Evolutionary conservation across 2,329 filamentous ascomycete species (phyloP).

Genomic region (Alternaria postmessia): DNA sequence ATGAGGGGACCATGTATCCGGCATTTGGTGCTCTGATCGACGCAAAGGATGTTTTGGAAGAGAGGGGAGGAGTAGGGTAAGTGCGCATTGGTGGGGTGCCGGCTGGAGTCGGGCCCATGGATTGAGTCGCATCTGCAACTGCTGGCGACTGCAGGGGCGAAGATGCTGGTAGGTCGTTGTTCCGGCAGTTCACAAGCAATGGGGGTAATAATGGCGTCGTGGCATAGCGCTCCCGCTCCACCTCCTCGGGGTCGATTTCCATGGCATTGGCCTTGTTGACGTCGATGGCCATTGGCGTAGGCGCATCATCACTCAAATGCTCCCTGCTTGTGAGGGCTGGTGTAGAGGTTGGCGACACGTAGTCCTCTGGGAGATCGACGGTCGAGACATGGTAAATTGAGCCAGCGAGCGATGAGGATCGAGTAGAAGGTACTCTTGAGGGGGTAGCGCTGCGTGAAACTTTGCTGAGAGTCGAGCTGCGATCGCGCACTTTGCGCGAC

Average conservation of each 20-base stretch:
- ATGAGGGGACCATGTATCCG: slow-evolving; percentile 57
- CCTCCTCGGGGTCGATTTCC: slow-evolving; percentile 58
- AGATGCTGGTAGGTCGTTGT: slow-evolving; percentile 66
- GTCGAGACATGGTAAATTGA: slow-evolving; percentile 58
- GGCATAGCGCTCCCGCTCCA: slow-evolving; percentile 68
- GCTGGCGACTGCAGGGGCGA: slow-evolving; percentile 89
- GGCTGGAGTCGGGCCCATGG: slow-evolving; percentile 56
- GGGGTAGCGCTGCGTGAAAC: slow-evolving; percentile 53
- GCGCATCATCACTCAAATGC: slow-evolving; percentile 41
- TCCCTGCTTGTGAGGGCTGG: slow-evolving; percentile 43
- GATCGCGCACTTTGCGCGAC: slow-evolving; percentile 62
- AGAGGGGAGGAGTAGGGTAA: slow-evolving; percentile 74
- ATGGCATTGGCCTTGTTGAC: slow-evolving; percentile 55
- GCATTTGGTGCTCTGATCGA: slow-evolving; percentile 68
- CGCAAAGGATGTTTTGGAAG: slow-evolving; percentile 76
- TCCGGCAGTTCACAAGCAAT: slow-evolving; percentile 69
- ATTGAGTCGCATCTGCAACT: slow-evolving; percentile 66
- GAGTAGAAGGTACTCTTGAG: slow-evolving; percentile 71
- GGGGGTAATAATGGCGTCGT: slow-evolving; percentile 88
- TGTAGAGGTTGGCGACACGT: slow-evolving; percentile 33
- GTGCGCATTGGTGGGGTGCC: slow-evolving; percentile 59
- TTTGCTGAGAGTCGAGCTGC: slow-evolving; percentile 52
- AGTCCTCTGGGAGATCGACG: slow-evolving; percentile 50
- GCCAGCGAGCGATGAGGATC: slow-evolving; percentile 79
- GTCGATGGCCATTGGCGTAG: slow-evolving; percentile 48